Conservation (phyloP, 164 flowering plant genomes). For the Hamamelis virginiana region DNA sequence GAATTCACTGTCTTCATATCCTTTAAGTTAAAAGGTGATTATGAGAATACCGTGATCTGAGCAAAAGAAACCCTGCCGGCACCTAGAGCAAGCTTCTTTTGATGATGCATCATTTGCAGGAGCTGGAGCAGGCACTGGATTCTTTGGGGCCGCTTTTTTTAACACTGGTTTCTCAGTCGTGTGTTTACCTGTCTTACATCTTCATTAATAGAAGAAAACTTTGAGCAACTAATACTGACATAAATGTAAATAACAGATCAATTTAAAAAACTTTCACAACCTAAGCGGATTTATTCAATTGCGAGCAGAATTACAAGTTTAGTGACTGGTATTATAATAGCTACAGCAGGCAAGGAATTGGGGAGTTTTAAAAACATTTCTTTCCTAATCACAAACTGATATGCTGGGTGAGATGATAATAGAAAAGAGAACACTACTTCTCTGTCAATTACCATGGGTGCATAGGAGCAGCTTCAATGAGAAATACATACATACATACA, state of each 20-base stretch:
- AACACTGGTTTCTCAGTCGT: constrained; percentile 85
- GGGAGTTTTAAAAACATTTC: not conserved
- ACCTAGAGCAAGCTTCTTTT: constrained; percentile 72
- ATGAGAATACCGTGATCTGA: constrained; percentile 80
- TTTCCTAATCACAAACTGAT: not conserved
- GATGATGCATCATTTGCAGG: constrained; percentile 36
- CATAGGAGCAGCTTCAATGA: too few species aligned
- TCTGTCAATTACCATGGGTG: too few species aligned
- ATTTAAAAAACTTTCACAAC: not conserved
- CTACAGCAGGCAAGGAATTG: not conserved
- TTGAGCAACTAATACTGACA: constrained; percentile 17
- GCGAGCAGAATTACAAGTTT: not conserved
- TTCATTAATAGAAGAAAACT: constrained; percentile 32
- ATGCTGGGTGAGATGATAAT: too few species aligned
- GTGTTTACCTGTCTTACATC: constrained; percentile 93
- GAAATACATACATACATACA: too few species aligned
- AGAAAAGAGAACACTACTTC: too few species aligned
- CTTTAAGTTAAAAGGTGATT: not conserved
- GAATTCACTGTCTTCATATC: not conserved
- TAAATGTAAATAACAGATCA: not conserved
- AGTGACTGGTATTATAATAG: not conserved
- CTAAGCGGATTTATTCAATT: not conserved
- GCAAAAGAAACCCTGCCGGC: constrained; percentile 92
- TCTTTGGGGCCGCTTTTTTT: constrained; percentile 34
- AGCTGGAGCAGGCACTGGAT: constrained; percentile 31